phyloP scores from a whole-genome alignment of 177 flowering plant species.

The Telopea speciosissima region DNA sequence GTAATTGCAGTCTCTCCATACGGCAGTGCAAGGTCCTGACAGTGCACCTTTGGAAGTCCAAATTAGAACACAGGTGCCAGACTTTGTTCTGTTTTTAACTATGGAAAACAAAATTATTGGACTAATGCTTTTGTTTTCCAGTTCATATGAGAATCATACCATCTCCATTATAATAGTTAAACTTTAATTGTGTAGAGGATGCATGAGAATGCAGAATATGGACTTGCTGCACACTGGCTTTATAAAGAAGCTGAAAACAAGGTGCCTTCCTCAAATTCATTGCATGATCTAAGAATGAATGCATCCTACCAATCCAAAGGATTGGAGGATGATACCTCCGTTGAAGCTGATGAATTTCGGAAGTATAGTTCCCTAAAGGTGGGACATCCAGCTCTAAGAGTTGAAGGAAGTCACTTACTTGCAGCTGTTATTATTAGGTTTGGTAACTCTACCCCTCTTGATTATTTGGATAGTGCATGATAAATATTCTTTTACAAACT shows the following conservation, averaged over 20 bases:
- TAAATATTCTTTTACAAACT: neutral
- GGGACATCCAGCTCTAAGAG: slow-evolving; percentile 91
- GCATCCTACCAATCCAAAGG: slow-evolving; percentile 38
- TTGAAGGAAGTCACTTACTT: slow-evolving; percentile 84
- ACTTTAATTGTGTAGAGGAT: slow-evolving; percentile 47
- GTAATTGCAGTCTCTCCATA: slow-evolving; percentile 73
- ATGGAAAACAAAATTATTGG: neutral
- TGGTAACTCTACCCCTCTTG: neutral
- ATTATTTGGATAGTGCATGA: neutral
- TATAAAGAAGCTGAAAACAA: slow-evolving; percentile 72
- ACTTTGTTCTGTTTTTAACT: neutral
- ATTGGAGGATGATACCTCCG: slow-evolving; percentile 35
- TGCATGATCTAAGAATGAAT: slow-evolving; percentile 29
- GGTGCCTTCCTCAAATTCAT: slow-evolving; percentile 21
- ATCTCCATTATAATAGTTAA: slow-evolving; percentile 1
- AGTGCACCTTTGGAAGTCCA: slow-evolving; percentile 86
- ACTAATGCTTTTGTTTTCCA: neutral
- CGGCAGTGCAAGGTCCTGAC: slow-evolving; percentile 91
- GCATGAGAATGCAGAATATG: slow-evolving; percentile 97
- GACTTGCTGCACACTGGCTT: slow-evolving; percentile 98
- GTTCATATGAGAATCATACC: neutral
- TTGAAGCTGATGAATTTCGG: slow-evolving; percentile 30
- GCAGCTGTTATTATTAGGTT: slow-evolving; percentile 88
- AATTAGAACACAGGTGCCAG: slow-evolving; percentile 84
- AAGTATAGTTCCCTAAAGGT: slow-evolving; percentile 58